Percentiles rank a stretch among this genome's conserved stretches.
These are phyloP conservation scores for Dillenia turbinata DNA, from an alignment of 164 flowering plant genomes.

Conservation along the genomic window DNA sequence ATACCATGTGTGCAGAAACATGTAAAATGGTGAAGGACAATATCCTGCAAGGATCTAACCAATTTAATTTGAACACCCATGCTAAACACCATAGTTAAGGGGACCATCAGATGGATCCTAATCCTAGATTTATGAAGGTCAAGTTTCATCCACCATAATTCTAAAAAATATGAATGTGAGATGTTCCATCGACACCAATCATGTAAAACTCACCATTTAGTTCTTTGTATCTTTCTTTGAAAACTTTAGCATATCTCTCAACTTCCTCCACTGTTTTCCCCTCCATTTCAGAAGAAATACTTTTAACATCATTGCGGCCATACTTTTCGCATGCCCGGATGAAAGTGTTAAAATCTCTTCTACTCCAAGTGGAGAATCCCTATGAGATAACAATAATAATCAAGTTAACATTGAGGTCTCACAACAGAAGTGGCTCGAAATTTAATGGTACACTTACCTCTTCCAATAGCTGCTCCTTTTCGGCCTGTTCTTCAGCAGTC, in stretches of 20 bases:
- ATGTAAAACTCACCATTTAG: constrained; percentile 57
- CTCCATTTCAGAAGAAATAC: constrained; percentile 93
- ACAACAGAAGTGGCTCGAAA: neutral
- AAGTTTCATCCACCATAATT: too few species aligned
- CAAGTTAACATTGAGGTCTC: constrained; percentile 1
- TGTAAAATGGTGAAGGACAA: too few species aligned
- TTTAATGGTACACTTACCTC: constrained; percentile 39
- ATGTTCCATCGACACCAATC: too few species aligned
- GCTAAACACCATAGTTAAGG: too few species aligned
- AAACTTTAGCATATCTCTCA: constrained; percentile 89
- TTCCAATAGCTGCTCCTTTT: constrained; percentile 80
- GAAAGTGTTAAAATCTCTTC: constrained; percentile 94
- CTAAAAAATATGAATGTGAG: too few species aligned
- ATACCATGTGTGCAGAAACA: too few species aligned
- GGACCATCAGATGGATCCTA: too few species aligned
- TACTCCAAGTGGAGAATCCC: constrained; percentile 97
- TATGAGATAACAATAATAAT: constrained; percentile 14
- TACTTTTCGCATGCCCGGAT: constrained; percentile 98
- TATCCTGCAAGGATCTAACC: too few species aligned
- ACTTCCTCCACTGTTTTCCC: constrained; percentile 95
- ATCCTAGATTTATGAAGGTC: too few species aligned
- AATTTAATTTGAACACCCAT: too few species aligned
- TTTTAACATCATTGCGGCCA: constrained; percentile 81
- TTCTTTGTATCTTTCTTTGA: constrained; percentile 93
- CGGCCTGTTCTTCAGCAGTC: constrained; percentile 94